Conservation (phyloP, 495 filamentous ascomycete genomes). For the Trichoderma asperelloides region DNA sequence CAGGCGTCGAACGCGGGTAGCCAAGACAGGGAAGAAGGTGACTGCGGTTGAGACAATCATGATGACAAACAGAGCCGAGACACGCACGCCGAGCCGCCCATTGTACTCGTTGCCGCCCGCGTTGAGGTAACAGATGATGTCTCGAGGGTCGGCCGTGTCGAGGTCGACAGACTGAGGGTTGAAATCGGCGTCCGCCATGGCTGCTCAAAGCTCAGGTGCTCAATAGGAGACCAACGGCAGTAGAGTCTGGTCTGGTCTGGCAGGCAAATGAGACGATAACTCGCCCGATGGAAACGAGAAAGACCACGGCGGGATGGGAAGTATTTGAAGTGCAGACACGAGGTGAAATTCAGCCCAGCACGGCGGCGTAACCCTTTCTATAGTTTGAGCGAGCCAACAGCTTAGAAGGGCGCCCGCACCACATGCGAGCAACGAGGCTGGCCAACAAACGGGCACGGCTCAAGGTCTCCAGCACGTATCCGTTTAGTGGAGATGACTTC, state of each 20-base stretch:
- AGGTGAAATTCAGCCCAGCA: neutral
- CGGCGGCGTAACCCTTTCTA: neutral
- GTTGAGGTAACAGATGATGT: conserved; percentile 20
- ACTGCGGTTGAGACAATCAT: conserved; percentile 31
- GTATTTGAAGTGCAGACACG: neutral
- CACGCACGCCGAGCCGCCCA: conserved; percentile 38
- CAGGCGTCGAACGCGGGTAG: neutral
- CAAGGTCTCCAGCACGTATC: neutral
- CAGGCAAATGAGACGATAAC: neutral
- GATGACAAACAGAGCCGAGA: conserved; percentile 54
- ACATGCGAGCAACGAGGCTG: neutral
- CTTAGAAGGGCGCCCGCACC: neutral
- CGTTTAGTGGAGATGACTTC: neutral
- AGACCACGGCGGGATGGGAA: neutral
- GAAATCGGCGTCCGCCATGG: conserved; percentile 13
- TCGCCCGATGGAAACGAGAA: neutral
- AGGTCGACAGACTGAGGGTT: conserved; percentile 18
- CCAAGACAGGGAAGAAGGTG: neutral
- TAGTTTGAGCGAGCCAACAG: neutral
- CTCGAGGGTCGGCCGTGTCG: conserved; percentile 11
- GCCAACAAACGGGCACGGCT: neutral
- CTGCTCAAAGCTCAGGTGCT: neutral
- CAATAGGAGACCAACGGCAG: neutral
- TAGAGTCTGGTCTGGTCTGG: neutral
- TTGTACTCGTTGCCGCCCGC: conserved; percentile 39